A percentile compares a stretch with the other conserved stretches of the same genome.
Conservation (phyloP, 352 stramenopile species). For the Phytophthora europaea region DNA sequence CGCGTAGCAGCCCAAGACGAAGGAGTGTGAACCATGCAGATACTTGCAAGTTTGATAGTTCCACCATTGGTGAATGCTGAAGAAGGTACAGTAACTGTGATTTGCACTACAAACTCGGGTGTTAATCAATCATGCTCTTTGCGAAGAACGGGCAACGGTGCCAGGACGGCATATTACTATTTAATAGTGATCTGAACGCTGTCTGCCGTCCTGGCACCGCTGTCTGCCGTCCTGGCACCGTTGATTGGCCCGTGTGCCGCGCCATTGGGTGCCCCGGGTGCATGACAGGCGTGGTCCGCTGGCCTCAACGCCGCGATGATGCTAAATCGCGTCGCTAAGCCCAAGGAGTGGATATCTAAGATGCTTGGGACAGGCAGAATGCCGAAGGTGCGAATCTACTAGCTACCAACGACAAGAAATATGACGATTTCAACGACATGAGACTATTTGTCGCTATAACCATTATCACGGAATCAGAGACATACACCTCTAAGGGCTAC, state of each 20-base stretch:
- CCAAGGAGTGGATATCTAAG: too few species aligned
- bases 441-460: too few species aligned
- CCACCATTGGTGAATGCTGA: not conserved
- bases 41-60: not conserved
- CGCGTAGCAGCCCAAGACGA: not conserved
- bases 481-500: too few species aligned
- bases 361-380: not conserved
- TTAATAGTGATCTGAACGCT: not conserved
- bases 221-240: constrained; percentile 10
- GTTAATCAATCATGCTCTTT: not conserved
- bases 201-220: too few species aligned
- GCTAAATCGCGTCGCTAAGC: not conserved
- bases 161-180: too few species aligned
- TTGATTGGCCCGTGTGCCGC: constrained; percentile 10
- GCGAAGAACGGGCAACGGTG: not conserved
- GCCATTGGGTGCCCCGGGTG: constrained; percentile 8
- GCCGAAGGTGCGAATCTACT: not conserved
- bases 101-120: not conserved
- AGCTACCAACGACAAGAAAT: not conserved
- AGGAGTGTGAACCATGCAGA: not conserved
- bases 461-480: too few species aligned
- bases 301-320: constrained; percentile 9
- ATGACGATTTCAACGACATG: too few species aligned
- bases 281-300: constrained; percentile 8
- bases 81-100: not conserved